Evolutionary conservation across 2,329 filamentous ascomycete species (phyloP).

Genomic region (Fusarium compactum): DNA sequence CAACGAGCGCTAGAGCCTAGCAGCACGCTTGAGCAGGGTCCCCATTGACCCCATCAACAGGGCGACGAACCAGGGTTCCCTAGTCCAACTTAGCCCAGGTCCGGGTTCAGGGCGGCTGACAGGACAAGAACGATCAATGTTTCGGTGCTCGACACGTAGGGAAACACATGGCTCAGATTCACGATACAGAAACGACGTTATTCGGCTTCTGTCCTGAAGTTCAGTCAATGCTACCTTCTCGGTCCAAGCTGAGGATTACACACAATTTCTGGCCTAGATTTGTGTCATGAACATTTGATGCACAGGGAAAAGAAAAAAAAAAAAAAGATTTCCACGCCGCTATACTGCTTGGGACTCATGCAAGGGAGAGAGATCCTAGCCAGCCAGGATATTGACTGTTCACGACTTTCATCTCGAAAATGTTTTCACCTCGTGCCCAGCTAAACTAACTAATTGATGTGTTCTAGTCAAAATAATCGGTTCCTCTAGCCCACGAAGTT

Average conservation of each 20-base stretch:
- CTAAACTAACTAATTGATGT: conserved; percentile 37
- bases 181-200: conserved; percentile 10
- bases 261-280: not conserved
- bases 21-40: conserved; percentile 32
- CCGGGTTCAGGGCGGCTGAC: conserved; percentile 35
- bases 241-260: not conserved
- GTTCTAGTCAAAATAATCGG: conserved; percentile 25
- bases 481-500: conserved; percentile 19
- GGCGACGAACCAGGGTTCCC: conserved; percentile 42
- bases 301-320: conserved; percentile 6
- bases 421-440: conserved; percentile 19
- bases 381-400: conserved; percentile 28
- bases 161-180: conserved; percentile 22
- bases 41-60: conserved; percentile 37
- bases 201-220: not conserved
- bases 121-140: conserved; percentile 32
- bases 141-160: conserved; percentile 36
- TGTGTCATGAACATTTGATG: conserved; percentile 13
- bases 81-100: conserved; percentile 19
- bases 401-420: conserved; percentile 36
- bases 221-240: conserved; percentile 9
- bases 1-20: conserved; percentile 37
- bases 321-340: conserved; percentile 21
- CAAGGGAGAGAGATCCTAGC: conserved; percentile 37
- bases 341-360: conserved; percentile 34